Conservation (phyloP, 495 filamentous ascomycete species). For the Trichoderma gamsii region DNA sequence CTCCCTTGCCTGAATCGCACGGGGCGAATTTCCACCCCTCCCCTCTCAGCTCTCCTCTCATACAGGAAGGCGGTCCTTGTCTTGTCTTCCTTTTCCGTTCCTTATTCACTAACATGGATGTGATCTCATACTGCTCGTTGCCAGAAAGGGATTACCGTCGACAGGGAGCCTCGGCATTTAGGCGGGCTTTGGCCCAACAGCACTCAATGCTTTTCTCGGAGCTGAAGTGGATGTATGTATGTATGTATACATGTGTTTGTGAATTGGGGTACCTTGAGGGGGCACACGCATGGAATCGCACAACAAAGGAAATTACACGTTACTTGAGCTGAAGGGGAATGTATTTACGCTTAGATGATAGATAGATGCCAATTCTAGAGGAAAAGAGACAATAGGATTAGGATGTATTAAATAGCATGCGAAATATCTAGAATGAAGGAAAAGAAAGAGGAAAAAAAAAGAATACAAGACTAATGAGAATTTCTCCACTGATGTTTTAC, state of each 20-base stretch:
- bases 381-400: not conserved
- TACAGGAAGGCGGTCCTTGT: not conserved
- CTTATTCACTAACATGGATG: not conserved
- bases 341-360: too few relatives aligned
- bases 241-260: not conserved
- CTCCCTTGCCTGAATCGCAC: too few relatives aligned
- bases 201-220: not conserved
- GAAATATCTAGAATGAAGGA: too few relatives aligned
- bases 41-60: not conserved
- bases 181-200: not conserved
- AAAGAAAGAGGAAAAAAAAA: too few relatives aligned
- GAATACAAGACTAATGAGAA: too few relatives aligned
- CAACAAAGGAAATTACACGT: not conserved
- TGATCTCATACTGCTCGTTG: not conserved
- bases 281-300: not conserved
- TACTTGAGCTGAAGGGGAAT: too few relatives aligned
- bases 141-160: constrained; percentile 1
- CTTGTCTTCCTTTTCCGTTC: not conserved
- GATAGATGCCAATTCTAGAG: not conserved
- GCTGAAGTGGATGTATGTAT: not conserved
- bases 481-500: not conserved
- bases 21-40: not conserved
- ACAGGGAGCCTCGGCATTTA: not conserved
- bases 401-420: not conserved
- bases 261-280: not conserved